A percentile compares a stretch with the other conserved stretches of the same genome.
phyloP scores from a whole-genome alignment of 176 grass and related monocot genomes.

The Aegilops tauschii region DNA sequence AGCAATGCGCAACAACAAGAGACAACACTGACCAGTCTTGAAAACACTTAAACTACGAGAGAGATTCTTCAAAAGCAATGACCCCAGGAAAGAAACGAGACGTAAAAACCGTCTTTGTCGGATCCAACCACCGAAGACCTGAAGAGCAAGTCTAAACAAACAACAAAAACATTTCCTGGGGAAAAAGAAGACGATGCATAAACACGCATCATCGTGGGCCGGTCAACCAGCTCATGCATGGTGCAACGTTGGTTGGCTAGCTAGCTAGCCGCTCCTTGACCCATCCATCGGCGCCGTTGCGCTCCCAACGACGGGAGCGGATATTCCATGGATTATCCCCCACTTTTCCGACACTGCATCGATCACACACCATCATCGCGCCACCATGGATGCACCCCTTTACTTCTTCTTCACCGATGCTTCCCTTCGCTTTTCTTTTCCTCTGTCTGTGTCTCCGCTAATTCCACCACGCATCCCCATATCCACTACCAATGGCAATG shows the following conservation, averaged over 20 bases:
- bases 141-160: too few species aligned
- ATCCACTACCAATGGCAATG: neutral
- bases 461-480: neutral
- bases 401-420: neutral
- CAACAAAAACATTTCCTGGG: too few species aligned
- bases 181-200: too few species aligned
- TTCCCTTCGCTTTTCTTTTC: neutral
- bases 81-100: too few species aligned
- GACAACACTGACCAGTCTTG: too few species aligned
- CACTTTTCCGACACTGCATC: neutral
- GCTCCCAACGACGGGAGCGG: neutral
- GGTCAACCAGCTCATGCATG: neutral
- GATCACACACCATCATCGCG: neutral
- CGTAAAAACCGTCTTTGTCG: too few species aligned
- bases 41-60: too few species aligned
- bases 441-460: neutral
- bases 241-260: neutral
- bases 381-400: neutral
- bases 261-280: neutral
- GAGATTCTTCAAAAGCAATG: too few species aligned
- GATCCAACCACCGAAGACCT: too few species aligned
- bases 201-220: neutral
- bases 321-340: conserved; percentile 28
- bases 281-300: neutral
- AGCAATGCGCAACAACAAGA: too few species aligned